Evolutionary conservation across 202 grass and related monocot genomes (phyloP), one percentile per base, ranked within the genome.

Genomic region (Saccharum hybrid): DNA sequence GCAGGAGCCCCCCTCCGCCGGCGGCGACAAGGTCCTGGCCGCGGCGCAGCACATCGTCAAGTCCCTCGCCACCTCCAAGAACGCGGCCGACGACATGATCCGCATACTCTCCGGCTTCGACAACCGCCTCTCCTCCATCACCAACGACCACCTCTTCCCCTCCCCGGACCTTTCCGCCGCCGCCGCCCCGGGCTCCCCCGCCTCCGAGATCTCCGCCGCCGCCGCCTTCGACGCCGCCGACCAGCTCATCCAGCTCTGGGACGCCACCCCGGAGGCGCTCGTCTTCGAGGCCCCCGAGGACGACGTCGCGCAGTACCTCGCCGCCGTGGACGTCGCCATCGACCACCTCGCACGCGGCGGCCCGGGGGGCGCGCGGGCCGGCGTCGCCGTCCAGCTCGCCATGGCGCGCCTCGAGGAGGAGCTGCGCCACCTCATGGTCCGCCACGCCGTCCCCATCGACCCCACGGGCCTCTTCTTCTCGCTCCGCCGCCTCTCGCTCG

Each of bases 101-200:
- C 91, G 88, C 75, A 93, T 93, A 71, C 91, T 93, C 74, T 93
- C 91, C 51, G 88, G 91, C 79, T 93, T 93, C 83, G 91, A 93
- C 86, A 86, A 90, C 71, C 91, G 91, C 75, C 80, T 93, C 88
- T 94, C 92, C 77, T 67, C 64, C 84, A 93, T 93, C 85, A 90
- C 86, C 74, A 71, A 76, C 39, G 83, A 82, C 81, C 83, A 82
- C 84, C 83, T 90, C 84, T 90, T 93, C 86, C 74, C 72, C 86
- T 79, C 66, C 82, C 13, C 81, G 12, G 85, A 88, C 74, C 80
- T 59, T 10, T 39, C 83, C 68, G 15, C 82, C 37, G 22, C 70
- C 52, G 34, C 66, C 39, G 28, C 0, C 43, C 4, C 10, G 1
- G 19, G 2, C 8, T 15, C 21, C 19, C 8, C 21, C 7, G 18